Base-by-base conservation (phyloP, 306 rosid species). In the Pueraria montana region DNA sequence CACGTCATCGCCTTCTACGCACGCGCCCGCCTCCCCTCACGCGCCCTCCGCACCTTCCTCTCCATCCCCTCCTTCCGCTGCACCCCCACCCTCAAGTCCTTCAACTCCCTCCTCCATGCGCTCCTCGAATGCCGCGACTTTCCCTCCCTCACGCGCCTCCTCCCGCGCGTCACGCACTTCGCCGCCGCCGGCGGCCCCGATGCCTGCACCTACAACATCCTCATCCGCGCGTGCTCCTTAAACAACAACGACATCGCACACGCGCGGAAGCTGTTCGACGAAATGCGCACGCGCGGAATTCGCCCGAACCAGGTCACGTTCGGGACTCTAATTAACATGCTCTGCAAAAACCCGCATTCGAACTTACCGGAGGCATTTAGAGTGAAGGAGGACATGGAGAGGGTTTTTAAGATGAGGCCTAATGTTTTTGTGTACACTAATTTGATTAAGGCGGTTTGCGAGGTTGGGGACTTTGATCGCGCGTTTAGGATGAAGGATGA, bases 1-100 rank as follows among this genome's bases (percentile, higher is more conserved):
- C 88, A 91, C 81, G 94, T 92, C 81, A 92, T 94, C 77, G 46
- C 89, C 40, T 88, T 36, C 86, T 94, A 91, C 55, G 92, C 87
- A 38, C 89, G 91, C 55, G 96, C 93, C 11, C 86, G 88, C 48
- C 97, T 86, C 71, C 88, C 89, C 9, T 71, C 91, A 36, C 83
- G 81, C 2, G 98, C 97, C 72, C 4, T 89, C 61, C 89, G 78
- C 17, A 8, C 85, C 71, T 92, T 91, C 61, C 89, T 87, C 17
- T 81, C 86, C 83, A 80, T 91, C 62, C 91, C 92, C 0, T 75
- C 40, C 43, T 38, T 38, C 43, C 43, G 43, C 43, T 38, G 43
- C 43, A 38, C 11, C 11, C 87, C 88, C 12, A 85, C 97, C 1
- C 70, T 86, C 53, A 91, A 85, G 26, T 91, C 98, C 6, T 72